These are phyloP conservation scores for Sporothrix dimorphospora DNA, from an alignment of 2,329 filamentous ascomycete genomes.

Conservation along the genomic window DNA sequence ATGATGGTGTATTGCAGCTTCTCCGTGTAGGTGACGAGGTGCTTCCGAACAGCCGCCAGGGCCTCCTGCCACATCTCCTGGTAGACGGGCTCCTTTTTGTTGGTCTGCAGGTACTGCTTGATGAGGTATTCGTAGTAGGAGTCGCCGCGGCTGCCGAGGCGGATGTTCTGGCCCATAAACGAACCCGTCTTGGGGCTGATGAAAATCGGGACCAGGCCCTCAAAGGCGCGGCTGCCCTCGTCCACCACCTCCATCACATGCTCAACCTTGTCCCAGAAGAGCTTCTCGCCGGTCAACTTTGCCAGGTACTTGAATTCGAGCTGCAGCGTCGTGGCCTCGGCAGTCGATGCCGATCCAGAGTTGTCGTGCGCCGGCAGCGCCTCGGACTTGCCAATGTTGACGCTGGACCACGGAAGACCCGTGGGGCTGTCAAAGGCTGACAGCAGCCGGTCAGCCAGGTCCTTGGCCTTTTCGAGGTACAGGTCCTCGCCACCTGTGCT, in stretches of 20 bases:
- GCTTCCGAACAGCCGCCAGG: slow-evolving; percentile 82
- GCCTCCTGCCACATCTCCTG: slow-evolving; percentile 91
- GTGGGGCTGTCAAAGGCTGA: slow-evolving; percentile 86
- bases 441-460: slow-evolving; percentile 84
- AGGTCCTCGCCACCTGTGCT: slow-evolving; percentile 81
- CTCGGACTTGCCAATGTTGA: slow-evolving; percentile 77
- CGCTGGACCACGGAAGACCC: slow-evolving; percentile 86
- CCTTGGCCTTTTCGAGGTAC: slow-evolving; percentile 93
- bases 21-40: slow-evolving; percentile 86
- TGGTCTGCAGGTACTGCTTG: slow-evolving; percentile 96
- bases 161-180: slow-evolving; percentile 84
- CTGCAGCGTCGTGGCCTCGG: slow-evolving; percentile 89
- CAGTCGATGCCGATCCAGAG: slow-evolving; percentile 86
- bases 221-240: slow-evolving; percentile 72
- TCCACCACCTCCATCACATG: slow-evolving; percentile 91
- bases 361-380: slow-evolving; percentile 83
- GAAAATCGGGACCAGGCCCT: slow-evolving; percentile 90
- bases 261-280: slow-evolving; percentile 91
- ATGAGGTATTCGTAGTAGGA: slow-evolving; percentile 99
- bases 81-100: slow-evolving; percentile 82
- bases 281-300: slow-evolving; percentile 87
- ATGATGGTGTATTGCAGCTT: slow-evolving; percentile 83
- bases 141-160: slow-evolving; percentile 90
- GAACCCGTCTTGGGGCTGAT: slow-evolving; percentile 77
- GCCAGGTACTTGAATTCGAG: slow-evolving; percentile 97